Percentiles rank a stretch among this genome's conserved stretches.
Evolutionary conservation across 768 basidiomycete genomes (phyloP).

Genomic region (Macrolepiota fuliginosa): DNA sequence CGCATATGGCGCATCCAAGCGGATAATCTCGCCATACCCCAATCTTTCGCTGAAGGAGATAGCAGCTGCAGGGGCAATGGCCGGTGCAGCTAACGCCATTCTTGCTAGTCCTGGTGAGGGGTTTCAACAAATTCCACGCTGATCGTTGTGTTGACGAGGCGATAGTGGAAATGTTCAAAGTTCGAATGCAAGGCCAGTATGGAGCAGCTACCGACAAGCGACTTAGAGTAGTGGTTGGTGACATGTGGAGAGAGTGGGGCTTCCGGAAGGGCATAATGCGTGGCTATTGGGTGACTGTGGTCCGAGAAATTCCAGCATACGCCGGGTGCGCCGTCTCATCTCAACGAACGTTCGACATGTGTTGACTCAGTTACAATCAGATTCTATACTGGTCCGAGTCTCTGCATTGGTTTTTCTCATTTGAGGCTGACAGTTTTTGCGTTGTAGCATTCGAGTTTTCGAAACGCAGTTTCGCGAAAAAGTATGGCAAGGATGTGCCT

Average conservation of each 20-base stretch:
- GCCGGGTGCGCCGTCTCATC: constrained; percentile 52
- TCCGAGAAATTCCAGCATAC: constrained; percentile 94
- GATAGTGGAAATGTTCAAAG: constrained; percentile 96
- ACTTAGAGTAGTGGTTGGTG: constrained; percentile 64
- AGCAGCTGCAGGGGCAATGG: constrained; percentile 86
- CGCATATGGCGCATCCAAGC: constrained; percentile 78
- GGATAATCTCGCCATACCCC: constrained; percentile 86
- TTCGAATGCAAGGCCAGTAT: constrained; percentile 96
- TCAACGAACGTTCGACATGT: not conserved
- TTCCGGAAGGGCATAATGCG: constrained; percentile 90
- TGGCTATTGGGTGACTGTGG: constrained; percentile 96
- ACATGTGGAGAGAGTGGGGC: constrained; percentile 89
- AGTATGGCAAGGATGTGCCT: constrained; percentile 67
- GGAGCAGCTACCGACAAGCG: constrained; percentile 78
- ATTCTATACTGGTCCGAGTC: constrained; percentile 61
- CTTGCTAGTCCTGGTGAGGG: constrained; percentile 82
- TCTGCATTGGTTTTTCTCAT: not conserved
- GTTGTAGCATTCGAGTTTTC: constrained; percentile 81
- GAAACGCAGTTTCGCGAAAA: constrained; percentile 69
- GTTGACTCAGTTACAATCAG: constrained; percentile 29
- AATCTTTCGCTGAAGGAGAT: constrained; percentile 77
- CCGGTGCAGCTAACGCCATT: constrained; percentile 87
- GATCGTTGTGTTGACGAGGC: not conserved
- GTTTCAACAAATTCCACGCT: not conserved
- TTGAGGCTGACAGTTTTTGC: not conserved